Conservation (phyloP, 2,329 filamentous ascomycete species). For the Orbilia blumenaviensis region DNA sequence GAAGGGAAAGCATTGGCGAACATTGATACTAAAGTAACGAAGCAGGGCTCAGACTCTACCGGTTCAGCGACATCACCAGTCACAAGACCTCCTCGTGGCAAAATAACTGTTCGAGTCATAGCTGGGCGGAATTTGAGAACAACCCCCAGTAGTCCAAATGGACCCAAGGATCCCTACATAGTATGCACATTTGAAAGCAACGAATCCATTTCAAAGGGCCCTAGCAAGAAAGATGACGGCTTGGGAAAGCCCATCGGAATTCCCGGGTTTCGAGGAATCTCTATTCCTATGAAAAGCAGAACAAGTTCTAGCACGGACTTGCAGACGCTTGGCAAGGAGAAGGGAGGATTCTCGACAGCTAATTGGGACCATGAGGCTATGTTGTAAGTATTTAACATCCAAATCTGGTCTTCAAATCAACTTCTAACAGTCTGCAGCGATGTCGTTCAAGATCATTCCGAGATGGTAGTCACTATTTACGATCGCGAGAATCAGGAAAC, state of each 20-base stretch:
- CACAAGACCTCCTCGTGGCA: conserved; percentile 78
- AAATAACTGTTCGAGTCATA: conserved; percentile 85
- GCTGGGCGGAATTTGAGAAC: conserved; percentile 84
- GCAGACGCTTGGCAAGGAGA: conserved; percentile 65
- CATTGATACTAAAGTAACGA: conserved; percentile 31
- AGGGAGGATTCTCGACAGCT: conserved; percentile 77
- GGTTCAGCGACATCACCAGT: conserved; percentile 64
- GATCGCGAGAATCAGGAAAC: conserved; percentile 85
- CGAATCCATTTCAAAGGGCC: conserved; percentile 91
- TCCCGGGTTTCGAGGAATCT: conserved; percentile 79
- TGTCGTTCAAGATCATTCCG: conserved; percentile 87
- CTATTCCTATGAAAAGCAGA: conserved; percentile 94
- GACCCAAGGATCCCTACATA: conserved; percentile 81
- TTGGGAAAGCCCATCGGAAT: conserved; percentile 69
- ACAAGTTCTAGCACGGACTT: conserved; percentile 95
- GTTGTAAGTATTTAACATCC: conserved; percentile 74
- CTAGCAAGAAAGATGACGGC: conserved; percentile 69
- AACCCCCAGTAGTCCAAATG: conserved; percentile 63
- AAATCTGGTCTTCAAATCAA: conserved; percentile 36
- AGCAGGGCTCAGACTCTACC: conserved; percentile 57
- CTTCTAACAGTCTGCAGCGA: conserved; percentile 71
- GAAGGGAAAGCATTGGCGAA: conserved; percentile 59
- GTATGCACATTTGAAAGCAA: conserved; percentile 97
- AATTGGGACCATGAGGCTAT: conserved; percentile 95
- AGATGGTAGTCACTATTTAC: conserved; percentile 93